Conservation (phyloP, 1,139 yeast species). For the Suhomyces wounanorum region DNA sequence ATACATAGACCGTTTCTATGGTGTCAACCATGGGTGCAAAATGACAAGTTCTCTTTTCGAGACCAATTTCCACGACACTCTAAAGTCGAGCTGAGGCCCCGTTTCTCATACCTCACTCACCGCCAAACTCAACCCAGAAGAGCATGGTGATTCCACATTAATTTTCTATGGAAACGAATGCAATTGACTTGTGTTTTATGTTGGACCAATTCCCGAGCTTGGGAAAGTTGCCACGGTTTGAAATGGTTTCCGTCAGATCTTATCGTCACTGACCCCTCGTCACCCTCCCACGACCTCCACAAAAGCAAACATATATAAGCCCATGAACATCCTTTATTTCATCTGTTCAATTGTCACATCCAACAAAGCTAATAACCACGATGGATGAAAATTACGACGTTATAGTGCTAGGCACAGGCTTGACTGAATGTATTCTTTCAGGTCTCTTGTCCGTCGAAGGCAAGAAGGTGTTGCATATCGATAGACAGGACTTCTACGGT, state of each 20-base stretch:
- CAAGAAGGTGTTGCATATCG: conserved; percentile 94
- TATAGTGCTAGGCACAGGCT: conserved; percentile 76
- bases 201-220: too few species aligned
- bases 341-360: background rate
- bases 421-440: conserved; percentile 93
- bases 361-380: conserved; percentile 7
- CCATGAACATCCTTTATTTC: background rate
- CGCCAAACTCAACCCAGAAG: background rate
- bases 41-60: background rate
- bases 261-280: background rate
- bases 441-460: conserved; percentile 95
- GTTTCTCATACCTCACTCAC: background rate
- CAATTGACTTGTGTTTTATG: too few species aligned
- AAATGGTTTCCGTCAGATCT: background rate
- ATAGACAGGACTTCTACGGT: conserved; percentile 95
- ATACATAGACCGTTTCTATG: background rate
- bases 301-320: conserved; percentile 7
- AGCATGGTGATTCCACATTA: background rate
- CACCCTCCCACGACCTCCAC: conserved; percentile 7
- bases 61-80: background rate
- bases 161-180: too few species aligned
- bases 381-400: conserved; percentile 98
- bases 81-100: too few species aligned
- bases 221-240: too few species aligned
- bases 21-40: background rate